Percentiles rank a stretch among this genome's conserved stretches.
Conservation (phyloP, 176 grass and related monocot species). For the Avena atlantica region DNA sequence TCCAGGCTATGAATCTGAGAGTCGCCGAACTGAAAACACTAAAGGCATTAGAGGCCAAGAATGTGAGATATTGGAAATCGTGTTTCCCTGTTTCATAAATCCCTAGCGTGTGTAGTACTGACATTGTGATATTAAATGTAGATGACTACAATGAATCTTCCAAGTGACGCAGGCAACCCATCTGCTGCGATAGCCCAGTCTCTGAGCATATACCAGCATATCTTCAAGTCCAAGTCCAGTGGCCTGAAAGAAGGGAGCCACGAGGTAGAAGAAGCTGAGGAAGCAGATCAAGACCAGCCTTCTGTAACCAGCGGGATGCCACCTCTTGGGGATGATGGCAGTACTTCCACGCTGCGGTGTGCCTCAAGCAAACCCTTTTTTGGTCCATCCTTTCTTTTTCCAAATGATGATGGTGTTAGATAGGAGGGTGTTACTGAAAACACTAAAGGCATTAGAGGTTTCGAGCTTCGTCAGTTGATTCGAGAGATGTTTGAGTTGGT, state of each 20-base stretch:
- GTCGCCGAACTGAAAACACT: constrained; percentile 88
- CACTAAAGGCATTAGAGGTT: neutral
- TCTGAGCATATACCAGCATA: constrained; percentile 65
- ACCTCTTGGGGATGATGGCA: no score
- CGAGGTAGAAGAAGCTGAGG: constrained; percentile 19
- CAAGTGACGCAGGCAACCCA: constrained; percentile 54
- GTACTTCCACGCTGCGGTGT: neutral
- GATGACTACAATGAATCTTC: constrained; percentile 71
- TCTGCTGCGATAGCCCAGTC: constrained; percentile 73
- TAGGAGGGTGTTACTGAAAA: constrained; percentile 15
- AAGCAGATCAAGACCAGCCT: constrained; percentile 13
- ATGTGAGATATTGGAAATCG: constrained; percentile 49
- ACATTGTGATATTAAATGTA: constrained; percentile 32
- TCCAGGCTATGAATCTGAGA: constrained; percentile 80
- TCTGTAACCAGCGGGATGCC: no score
- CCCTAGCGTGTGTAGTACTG: constrained; percentile 10
- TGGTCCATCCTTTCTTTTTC: neutral
- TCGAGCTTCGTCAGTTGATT: neutral
- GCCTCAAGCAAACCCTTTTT: constrained; percentile 21
- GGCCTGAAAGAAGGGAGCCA: neutral
- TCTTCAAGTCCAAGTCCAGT: constrained; percentile 40
- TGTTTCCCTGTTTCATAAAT: neutral
- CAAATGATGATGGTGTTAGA: neutral
- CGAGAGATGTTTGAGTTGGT: neutral
- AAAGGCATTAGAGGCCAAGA: constrained; percentile 71